phyloP scores from a whole-genome alignment of 371 early-diverging fungal genomes.

The Furculomyces boomerangus region DNA sequence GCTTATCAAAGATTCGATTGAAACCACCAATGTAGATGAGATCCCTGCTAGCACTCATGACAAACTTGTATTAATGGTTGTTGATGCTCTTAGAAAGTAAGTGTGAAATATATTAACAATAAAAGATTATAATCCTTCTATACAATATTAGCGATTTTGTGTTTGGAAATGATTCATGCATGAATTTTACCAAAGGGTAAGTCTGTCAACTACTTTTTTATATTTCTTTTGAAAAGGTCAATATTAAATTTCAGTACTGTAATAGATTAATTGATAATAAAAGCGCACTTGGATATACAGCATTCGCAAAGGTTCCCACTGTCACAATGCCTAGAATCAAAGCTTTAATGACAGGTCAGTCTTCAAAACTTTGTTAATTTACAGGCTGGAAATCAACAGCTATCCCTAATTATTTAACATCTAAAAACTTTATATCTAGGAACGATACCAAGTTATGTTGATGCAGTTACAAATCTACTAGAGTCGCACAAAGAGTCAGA shows the following conservation, averaged over 20 bases:
- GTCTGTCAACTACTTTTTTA: conserved; percentile 6
- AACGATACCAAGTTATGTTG: conserved; percentile 45
- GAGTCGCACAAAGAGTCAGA: conserved; percentile 57
- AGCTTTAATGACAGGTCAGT: conserved; percentile 75
- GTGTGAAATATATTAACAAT: neutral
- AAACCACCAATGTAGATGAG: neutral
- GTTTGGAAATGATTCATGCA: conserved; percentile 39
- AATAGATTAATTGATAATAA: conserved; percentile 17
- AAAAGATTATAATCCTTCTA: neutral
- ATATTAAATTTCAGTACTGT: neutral
- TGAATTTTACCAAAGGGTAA: conserved; percentile 36
- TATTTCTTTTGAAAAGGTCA: neutral
- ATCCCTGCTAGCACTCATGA: conserved; percentile 27
- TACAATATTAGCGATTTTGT: conserved; percentile 49
- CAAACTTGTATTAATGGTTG: conserved; percentile 51
- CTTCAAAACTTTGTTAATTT: conserved; percentile 21
- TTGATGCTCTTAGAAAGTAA: conserved; percentile 51
- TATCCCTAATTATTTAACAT: no score
- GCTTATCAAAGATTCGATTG: neutral
- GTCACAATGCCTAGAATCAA: conserved; percentile 90
- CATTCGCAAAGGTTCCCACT: conserved; percentile 70
- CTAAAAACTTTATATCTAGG: no score
- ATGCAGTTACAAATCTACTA: conserved; percentile 63
- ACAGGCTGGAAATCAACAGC: no score
- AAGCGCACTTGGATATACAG: conserved; percentile 33